These are phyloP conservation scores for Cryphonectria nitschkei DNA, from an alignment of 2,329 filamentous ascomycete genomes.

Conservation along the genomic window DNA sequence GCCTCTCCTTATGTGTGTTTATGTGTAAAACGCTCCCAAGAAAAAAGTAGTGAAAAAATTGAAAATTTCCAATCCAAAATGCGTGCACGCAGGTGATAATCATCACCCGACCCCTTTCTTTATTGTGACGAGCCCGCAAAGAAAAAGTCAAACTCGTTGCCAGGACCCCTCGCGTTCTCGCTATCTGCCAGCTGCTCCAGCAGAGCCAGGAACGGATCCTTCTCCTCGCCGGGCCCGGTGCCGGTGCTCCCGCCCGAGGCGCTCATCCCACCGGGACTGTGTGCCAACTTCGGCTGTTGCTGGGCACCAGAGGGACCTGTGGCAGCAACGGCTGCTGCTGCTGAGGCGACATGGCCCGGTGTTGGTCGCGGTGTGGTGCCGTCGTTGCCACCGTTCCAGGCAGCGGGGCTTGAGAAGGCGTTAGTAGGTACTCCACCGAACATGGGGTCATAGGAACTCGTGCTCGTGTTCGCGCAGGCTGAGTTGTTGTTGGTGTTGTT, in stretches of 20 bases:
- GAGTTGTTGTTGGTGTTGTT: constrained; percentile 38
- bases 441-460: constrained; percentile 59
- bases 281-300: constrained; percentile 33
- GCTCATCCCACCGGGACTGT: constrained; percentile 53
- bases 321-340: neutral
- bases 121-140: constrained; percentile 43
- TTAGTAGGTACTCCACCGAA: constrained; percentile 60
- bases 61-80: neutral
- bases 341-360: constrained; percentile 16
- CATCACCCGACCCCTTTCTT: neutral
- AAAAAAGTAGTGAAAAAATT: neutral
- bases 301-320: constrained; percentile 22
- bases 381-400: constrained; percentile 52
- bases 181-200: constrained; percentile 84
- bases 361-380: constrained; percentile 26
- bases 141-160: constrained; percentile 80
- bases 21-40: neutral
- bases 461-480: constrained; percentile 37
- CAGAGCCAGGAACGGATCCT: constrained; percentile 79
- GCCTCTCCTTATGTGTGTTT: neutral
- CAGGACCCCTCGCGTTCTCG: constrained; percentile 69
- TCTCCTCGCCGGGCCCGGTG: constrained; percentile 62
- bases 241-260: constrained; percentile 52
- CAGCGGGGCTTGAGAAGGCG: constrained; percentile 54
- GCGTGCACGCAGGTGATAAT: neutral